Evolutionary conservation across 192 early-diverging fungal genomes (phyloP).

Genomic region (Coemansia sp.): DNA sequence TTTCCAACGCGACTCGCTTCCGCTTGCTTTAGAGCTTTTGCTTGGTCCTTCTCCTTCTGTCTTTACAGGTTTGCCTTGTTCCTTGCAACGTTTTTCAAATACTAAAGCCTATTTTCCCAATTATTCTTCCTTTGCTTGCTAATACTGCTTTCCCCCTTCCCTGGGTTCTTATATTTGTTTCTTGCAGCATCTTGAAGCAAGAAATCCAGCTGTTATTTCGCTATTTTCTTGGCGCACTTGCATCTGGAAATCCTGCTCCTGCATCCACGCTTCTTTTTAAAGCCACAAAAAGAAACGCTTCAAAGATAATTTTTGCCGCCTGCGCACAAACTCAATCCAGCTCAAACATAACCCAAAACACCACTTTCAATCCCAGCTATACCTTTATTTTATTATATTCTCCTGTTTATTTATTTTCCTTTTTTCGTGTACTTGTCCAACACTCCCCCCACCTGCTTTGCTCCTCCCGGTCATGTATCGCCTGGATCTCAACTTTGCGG

Average conservation of each 20-base stretch:
- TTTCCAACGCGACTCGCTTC: neutral
- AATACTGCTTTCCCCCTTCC: neutral
- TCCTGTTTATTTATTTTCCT: neutral
- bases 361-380: slow-evolving; percentile 8
- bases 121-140: neutral
- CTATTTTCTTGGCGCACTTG: neutral
- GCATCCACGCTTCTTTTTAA: neutral
- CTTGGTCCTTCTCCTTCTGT: neutral
- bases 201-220: neutral
- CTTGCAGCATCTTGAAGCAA: neutral
- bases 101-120: neutral
- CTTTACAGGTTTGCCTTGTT: neutral
- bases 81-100: neutral
- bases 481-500: slow-evolving; percentile 41
- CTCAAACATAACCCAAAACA: neutral
- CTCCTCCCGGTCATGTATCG: slow-evolving; percentile 18
- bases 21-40: too few relatives aligned
- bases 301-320: slow-evolving; percentile 1
- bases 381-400: neutral
- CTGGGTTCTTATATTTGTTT: neutral
- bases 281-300: slow-evolving; percentile 2
- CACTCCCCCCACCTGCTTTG: neutral
- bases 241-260: neutral
- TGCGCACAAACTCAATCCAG: neutral
- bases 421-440: neutral